Evolutionary conservation across 805 yeast genomes (phyloP), one percentile per base, ranked within the genome.

Genomic region (Nakazawaea peltata): DNA sequence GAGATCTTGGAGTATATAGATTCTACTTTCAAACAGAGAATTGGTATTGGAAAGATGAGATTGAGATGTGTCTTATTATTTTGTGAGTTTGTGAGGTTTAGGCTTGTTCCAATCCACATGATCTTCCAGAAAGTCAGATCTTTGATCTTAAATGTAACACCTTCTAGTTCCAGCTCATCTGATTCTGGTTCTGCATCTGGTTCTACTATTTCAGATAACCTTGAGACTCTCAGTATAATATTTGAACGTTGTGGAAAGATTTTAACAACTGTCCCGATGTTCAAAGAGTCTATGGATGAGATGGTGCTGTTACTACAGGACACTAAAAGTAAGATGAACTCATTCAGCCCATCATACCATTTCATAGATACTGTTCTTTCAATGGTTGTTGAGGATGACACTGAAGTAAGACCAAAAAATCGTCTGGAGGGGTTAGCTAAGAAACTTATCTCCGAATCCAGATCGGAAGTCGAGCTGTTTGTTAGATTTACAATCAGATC

Each of bases 21-120:
- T n/a, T n/a, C n/a, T n/a, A n/a, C n/a, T n/a, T n/a, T n/a, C n/a
- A n/a, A n/a, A n/a, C n/a, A n/a, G n/a, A n/a, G n/a, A n/a, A n/a
- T n/a, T n/a, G n/a, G n/a, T 40, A 68, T 73, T 23, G 66, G 61
- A 35, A 58, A 57, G 14, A 54, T 79, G 33, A 73, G 73, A 42
- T 71, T 76, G 44, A 69, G 65, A 44, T 73, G 69, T 44, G 68
- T 83, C 25, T 63, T 68, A 16, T 80, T 82, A 45, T 77, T 83
- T 44, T 61, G 76, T 32, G 96, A 88, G 48, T 61, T 87, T 58
- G 72, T 81, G 22, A 85, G 83, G 50, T 87, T 87, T 52, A 74
- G 71, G 44, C 54, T 86, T 41, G 63, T 86, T 12, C 90, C 94
- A 0, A 59, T 66, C n/a, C 78, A 76, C 53, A 65, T 79, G 39